Evolutionary conservation across 2,329 filamentous ascomycete genomes (phyloP), one percentile per base, ranked within the genome.

Genomic region (Dactylellina drechsleri): DNA sequence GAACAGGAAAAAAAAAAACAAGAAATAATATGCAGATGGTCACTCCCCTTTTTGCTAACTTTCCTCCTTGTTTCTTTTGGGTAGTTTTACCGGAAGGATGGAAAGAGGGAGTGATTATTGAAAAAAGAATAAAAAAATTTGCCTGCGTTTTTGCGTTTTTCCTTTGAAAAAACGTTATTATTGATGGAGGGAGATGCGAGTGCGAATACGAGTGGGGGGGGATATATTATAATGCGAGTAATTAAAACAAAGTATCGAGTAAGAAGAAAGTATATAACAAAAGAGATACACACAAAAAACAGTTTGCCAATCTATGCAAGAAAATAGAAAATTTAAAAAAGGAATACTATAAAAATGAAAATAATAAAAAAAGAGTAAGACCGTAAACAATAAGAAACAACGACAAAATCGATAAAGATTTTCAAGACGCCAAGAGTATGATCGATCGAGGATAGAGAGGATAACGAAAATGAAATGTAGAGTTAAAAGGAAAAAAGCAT

Each of bases 391-490:
- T 36, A 49, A 16, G 40, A 16, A 57, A 56, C 15, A 45, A 50
- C 50, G 50, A 43, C 26, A 12, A 49, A 47, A 15, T 47, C 65
- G 49, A 49, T 36, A 36, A 36, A 36, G 60, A 47, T 15, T 20
- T 40, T 67, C 45, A 57, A 57, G 71, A 75, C 71, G 71, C 71
- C 71, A 65, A 64, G 45, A 45, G 64, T 64, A 64, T 67, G 71
- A 75, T 67, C 45, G 49, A 41, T 54, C 31, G 53, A 41, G 58
- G 47, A 49, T 13, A 28, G 28, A 36, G 31, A 23, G 45, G 28
- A 26, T 23, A 52, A n/a, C 16, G 36, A 66, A 59, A 66, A 59
- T 54, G 52, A 53, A 60, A 23, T 23, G 23, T 23, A 23, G 23
- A 23, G 23, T 4, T 23, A 52, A 26, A 52, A 58, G 60, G 62